Evolutionary conservation across 306 rosid species (phyloP).

Genomic region (Begonia masoniana): DNA sequence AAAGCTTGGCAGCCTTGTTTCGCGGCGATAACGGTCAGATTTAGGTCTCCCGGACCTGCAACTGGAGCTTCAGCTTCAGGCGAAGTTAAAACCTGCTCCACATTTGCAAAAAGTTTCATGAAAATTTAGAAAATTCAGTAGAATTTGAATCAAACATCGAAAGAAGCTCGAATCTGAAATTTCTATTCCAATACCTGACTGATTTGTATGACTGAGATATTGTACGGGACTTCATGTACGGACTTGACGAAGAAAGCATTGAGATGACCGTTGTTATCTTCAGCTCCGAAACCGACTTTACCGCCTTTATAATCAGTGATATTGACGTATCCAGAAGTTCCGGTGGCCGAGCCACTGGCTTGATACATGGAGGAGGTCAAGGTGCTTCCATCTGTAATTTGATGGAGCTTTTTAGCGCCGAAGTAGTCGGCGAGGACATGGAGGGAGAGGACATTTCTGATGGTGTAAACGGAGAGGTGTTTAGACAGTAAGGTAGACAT

Average conservation of each 20-base stretch:
- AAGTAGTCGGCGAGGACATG: conserved; percentile 84
- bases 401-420: conserved; percentile 83
- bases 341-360: conserved; percentile 62
- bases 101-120: background rate
- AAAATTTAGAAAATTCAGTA: conserved; percentile 1
- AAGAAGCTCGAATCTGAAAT: background rate
- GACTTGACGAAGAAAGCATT: conserved; percentile 59
- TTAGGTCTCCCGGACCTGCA: conserved; percentile 42
- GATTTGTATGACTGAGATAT: conserved; percentile 65
- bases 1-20: conserved; percentile 89
- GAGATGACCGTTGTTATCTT: conserved; percentile 43
- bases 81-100: conserved; percentile 39
- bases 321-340: conserved; percentile 79
- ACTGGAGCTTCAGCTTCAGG: conserved; percentile 95
- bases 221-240: conserved; percentile 47
- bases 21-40: conserved; percentile 42
- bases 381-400: conserved; percentile 56
- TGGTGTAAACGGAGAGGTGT: conserved; percentile 42
- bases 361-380: conserved; percentile 63
- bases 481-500: conserved; percentile 58
- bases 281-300: conserved; percentile 63
- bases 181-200: conserved; percentile 25
- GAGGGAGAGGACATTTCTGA: conserved; percentile 76
- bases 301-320: conserved; percentile 72
- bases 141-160: background rate